These are phyloP conservation scores for Dioszegia hungarica DNA, from an alignment of 768 basidiomycete genomes.

Conservation along the genomic window DNA sequence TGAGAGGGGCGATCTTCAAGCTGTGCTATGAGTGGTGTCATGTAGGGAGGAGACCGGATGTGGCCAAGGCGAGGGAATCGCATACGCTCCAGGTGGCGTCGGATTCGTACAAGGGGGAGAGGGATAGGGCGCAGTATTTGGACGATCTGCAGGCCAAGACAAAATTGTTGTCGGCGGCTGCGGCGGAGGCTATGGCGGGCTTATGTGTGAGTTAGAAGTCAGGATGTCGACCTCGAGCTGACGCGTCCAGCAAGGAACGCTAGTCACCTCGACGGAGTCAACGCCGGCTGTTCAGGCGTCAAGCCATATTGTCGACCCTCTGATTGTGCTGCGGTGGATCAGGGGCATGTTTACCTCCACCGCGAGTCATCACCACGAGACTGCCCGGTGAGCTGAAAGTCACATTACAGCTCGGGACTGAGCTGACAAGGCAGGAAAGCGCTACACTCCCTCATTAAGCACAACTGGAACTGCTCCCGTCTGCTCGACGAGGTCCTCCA, in stretches of 20 bases:
- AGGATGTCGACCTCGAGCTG: neutral
- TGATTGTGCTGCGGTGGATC: constrained; percentile 45
- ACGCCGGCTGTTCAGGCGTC: constrained; percentile 29
- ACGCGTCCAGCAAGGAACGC: constrained; percentile 65
- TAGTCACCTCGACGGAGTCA: constrained; percentile 53
- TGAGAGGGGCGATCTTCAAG: constrained; percentile 72
- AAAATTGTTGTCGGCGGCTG: constrained; percentile 67
- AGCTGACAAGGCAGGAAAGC: constrained; percentile 61
- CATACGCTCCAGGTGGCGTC: constrained; percentile 66
- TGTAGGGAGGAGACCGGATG: constrained; percentile 68
- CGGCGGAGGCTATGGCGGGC: constrained; percentile 79
- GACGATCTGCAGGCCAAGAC: constrained; percentile 57
- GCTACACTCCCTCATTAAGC: constrained; percentile 62
- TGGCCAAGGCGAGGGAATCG: constrained; percentile 64
- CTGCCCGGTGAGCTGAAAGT: constrained; percentile 24
- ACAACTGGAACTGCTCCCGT: constrained; percentile 56
- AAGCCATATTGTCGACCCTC: constrained; percentile 36
- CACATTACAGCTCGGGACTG: neutral
- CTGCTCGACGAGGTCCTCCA: constrained; percentile 64
- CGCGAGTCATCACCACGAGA: constrained; percentile 22
- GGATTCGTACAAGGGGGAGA: constrained; percentile 57
- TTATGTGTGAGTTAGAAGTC: constrained; percentile 65
- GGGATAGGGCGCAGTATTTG: constrained; percentile 54
- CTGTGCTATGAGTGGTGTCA: constrained; percentile 93
- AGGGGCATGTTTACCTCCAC: constrained; percentile 44